Evolutionary conservation across 441 rosid species (phyloP).

Genomic region (Pelargonium myrrhifolium): DNA sequence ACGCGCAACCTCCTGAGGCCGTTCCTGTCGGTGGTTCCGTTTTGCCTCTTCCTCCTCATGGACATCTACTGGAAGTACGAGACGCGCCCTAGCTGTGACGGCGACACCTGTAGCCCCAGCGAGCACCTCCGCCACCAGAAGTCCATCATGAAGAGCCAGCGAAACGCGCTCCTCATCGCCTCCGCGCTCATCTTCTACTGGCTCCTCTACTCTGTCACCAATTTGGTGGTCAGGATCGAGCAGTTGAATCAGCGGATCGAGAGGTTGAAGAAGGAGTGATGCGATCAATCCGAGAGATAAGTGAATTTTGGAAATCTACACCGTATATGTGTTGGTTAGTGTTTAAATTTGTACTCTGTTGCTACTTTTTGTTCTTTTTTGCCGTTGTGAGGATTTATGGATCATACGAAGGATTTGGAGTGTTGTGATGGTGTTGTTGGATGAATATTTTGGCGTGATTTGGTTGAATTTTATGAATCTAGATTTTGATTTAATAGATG

Average conservation of each 20-base stretch:
- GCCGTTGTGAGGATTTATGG: not conserved
- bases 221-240: conserved; percentile 67
- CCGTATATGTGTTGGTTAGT: not conserved
- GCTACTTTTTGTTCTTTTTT: not conserved
- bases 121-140: conserved; percentile 92
- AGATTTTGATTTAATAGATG: too few species aligned
- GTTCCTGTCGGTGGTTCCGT: conserved; percentile 82
- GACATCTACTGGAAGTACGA: conserved; percentile 97
- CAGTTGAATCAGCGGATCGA: conserved; percentile 70
- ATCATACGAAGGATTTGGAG: not conserved
- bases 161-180: conserved; percentile 74
- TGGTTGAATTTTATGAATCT: not conserved
- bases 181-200: conserved; percentile 78
- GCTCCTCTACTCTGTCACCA: conserved; percentile 71
- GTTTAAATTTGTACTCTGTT: not conserved
- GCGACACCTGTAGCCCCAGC: conserved; percentile 62
- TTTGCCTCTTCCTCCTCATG: conserved; percentile 77
- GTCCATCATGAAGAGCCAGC: conserved; percentile 87
- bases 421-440: not conserved
- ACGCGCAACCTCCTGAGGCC: conserved; percentile 88
- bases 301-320: not conserved
- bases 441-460: not conserved
- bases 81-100: conserved; percentile 69
- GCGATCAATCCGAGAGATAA: not conserved
- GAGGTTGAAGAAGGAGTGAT: conserved; percentile 51